Evolutionary conservation across 805 yeast species (phyloP), one percentile per base, ranked within the genome.

Genomic region (Spathaspora passalidarum): DNA sequence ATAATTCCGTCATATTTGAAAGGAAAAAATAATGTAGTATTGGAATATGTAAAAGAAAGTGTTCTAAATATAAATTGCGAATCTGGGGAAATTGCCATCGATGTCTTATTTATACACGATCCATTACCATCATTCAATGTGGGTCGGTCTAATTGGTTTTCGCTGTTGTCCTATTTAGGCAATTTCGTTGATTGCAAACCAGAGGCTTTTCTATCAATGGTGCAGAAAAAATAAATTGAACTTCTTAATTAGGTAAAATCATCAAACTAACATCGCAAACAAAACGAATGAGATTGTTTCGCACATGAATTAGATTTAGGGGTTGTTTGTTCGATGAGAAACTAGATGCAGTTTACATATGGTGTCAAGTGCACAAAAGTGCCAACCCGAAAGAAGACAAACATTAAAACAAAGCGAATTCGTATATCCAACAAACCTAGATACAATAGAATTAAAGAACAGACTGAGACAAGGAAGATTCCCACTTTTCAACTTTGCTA

Each of bases 401-500:
- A 22, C 9, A 22, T 3, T 13, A 2, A 29, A 29, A 29, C 34
- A 29, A 29, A 13, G 14, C 14, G 16, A 13, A 8, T 3, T n/a
- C n/a, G n/a, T n/a, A n/a, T n/a, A n/a, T n/a, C n/a, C n/a, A n/a
- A n/a, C n/a, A n/a, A 29, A 29, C 17, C 16, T 29, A 29, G 3
- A 29, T 29, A 29, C 4, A 4, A 7, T 26, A n/a, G 5, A 29
- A 29, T n/a, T 6, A 29, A 29, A 29, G n/a, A 11, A 26, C 5
- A 4, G 4, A 11, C 13, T 4, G 4, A 26, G 13, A 26, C 4
- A 26, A 7, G 32, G n/a, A 26, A 26, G 13, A 26, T 29, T 29
- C 34, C 8, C 34, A 39, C 38, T 26, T 34, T 20, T 20, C 44
- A 47, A 49, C 43, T 14, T 43, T 23, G 21, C 51, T 46, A 23